Conservation (phyloP, 1,284 basidiomycete genomes). For the Cronartium ribicola region DNA sequence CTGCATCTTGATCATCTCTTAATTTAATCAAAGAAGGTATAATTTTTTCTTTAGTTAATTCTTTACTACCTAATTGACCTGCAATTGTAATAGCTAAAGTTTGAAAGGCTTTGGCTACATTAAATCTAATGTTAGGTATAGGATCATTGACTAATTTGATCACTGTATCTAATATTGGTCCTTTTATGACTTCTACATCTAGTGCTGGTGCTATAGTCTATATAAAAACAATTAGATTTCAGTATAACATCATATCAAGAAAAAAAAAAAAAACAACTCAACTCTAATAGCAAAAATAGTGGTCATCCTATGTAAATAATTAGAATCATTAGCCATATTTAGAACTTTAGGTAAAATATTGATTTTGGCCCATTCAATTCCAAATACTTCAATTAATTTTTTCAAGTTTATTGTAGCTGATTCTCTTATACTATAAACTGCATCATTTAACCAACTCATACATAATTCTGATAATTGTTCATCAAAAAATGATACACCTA, state of each 20-base stretch:
- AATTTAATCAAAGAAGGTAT: slow-evolving; percentile 78
- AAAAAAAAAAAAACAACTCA: slow-evolving; percentile 49
- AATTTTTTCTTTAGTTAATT: slow-evolving; percentile 69
- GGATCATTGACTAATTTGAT: slow-evolving; percentile 80
- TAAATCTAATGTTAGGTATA: slow-evolving; percentile 99
- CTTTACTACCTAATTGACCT: slow-evolving; percentile 65
- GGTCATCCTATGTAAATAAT: slow-evolving; percentile 98
- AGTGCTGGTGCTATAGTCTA: slow-evolving; percentile 94
- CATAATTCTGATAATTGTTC: slow-evolving; percentile 94
- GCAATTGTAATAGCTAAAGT: slow-evolving; percentile 66
- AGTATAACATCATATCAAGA: slow-evolving; percentile 38
- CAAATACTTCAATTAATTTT: slow-evolving; percentile 97
- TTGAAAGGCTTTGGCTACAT: slow-evolving; percentile 91
- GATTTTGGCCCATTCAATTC: slow-evolving; percentile 91
- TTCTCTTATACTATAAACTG: slow-evolving; percentile 96
- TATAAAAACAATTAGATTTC: slow-evolving; percentile 39
- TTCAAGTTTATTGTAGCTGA: slow-evolving; percentile 94
- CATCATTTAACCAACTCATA: slow-evolving; percentile 99
- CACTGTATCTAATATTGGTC: slow-evolving; percentile 80
- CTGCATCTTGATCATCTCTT: slow-evolving; percentile 86
- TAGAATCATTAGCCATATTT: slow-evolving; percentile 94
- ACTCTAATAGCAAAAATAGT: slow-evolving; percentile 98
- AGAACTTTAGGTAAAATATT: slow-evolving; percentile 97
- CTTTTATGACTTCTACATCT: slow-evolving; percentile 74
- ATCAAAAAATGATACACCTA: slow-evolving; percentile 96